A percentile compares a stretch with the other conserved stretches of the same genome.
Conservation (phyloP, 257 asterid species). For the Coffea eugenioides region DNA sequence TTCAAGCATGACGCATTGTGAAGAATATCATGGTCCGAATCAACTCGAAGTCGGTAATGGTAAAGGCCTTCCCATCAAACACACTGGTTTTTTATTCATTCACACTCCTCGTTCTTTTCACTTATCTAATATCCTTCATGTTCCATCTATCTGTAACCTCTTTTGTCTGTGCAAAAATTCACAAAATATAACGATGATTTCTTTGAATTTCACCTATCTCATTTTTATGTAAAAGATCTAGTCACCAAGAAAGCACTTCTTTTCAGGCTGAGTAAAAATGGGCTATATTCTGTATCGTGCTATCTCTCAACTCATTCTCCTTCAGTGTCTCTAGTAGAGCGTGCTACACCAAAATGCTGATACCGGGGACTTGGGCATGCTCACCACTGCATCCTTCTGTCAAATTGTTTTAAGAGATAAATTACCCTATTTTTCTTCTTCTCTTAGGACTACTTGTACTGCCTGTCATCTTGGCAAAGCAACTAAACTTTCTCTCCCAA, state of each 20-base stretch:
- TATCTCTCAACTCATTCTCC: not conserved
- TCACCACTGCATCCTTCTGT: not conserved
- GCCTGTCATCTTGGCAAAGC: not conserved
- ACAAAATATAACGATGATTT: not conserved
- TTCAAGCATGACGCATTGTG: not conserved
- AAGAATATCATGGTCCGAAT: not conserved
- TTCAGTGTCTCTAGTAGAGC: not conserved
- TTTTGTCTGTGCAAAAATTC: not conserved
- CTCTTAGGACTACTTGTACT: not conserved
- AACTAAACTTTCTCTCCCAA: not conserved
- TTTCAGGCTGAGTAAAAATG: not conserved
- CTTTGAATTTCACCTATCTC: not conserved
- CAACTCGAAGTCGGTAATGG: not conserved
- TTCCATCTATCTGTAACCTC: not conserved
- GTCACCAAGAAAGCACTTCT: not conserved
- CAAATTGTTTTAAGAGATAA: no score
- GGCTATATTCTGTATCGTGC: not conserved
- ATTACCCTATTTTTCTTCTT: not conserved
- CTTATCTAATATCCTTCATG: not conserved
- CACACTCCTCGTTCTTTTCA: not conserved
- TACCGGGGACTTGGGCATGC: not conserved
- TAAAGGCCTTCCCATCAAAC: not conserved
- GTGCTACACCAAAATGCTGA: not conserved
- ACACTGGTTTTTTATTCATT: not conserved
- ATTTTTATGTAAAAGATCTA: not conserved